These are phyloP conservation scores for Globisporangium viniferum DNA, from an alignment of 352 stramenopile species.

Conservation along the genomic window DNA sequence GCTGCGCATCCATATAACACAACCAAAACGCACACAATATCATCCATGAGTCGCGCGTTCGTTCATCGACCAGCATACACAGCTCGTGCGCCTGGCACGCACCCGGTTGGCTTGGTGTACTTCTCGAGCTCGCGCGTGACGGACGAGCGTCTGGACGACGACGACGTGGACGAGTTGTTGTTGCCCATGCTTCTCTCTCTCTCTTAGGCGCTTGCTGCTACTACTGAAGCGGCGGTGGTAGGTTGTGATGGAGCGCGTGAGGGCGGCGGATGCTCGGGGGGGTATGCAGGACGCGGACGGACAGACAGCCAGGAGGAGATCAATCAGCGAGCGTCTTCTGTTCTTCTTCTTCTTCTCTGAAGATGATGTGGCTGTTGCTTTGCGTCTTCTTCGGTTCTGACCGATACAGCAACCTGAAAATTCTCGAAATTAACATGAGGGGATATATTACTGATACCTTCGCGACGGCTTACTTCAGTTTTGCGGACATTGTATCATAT, in stretches of 20 bases:
- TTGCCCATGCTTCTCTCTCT: slow-evolving; percentile 51
- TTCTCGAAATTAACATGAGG: too few relatives aligned
- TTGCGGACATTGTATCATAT: too few relatives aligned
- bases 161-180: slow-evolving; percentile 36
- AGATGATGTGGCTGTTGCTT: background rate
- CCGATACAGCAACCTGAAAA: too few relatives aligned
- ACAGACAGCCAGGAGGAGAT: background rate
- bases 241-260: background rate
- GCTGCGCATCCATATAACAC: slow-evolving; percentile 22
- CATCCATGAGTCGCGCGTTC: background rate
- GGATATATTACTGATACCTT: too few relatives aligned
- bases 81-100: background rate
- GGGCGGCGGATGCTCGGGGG: background rate
- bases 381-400: background rate
- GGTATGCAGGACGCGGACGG: background rate
- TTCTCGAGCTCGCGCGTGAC: slow-evolving; percentile 61
- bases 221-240: background rate
- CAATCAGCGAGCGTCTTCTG: background rate
- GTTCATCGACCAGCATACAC: background rate
- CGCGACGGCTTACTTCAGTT: too few relatives aligned
- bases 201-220: background rate
- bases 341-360: background rate
- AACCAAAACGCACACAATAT: background rate
- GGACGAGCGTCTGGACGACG: slow-evolving; percentile 38
- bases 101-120: slow-evolving; percentile 64